Evolutionary conservation across 2,329 filamentous ascomycete genomes (phyloP).

Genomic region (Fusarium tanahbumbuense): DNA sequence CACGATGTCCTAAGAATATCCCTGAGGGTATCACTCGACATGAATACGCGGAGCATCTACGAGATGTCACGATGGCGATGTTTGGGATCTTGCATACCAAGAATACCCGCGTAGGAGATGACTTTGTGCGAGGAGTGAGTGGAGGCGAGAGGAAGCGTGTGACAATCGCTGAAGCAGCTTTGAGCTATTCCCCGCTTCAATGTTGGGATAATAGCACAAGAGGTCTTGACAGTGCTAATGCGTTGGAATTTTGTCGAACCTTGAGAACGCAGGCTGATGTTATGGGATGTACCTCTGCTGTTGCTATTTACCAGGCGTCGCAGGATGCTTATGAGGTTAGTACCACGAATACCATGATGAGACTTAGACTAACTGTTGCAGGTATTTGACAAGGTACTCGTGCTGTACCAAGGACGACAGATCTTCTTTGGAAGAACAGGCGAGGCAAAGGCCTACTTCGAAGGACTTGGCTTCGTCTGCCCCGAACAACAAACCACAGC

Average conservation of each 20-base stretch:
- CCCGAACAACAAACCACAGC: slow-evolving; percentile 70
- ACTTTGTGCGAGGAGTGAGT: slow-evolving; percentile 69
- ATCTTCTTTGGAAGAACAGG: slow-evolving; percentile 58
- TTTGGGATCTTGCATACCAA: slow-evolving; percentile 76
- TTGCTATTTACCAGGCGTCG: slow-evolving; percentile 74
- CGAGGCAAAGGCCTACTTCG: slow-evolving; percentile 46
- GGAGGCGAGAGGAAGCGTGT: slow-evolving; percentile 64
- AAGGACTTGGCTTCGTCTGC: slow-evolving; percentile 67
- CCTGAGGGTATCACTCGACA: slow-evolving; percentile 65
- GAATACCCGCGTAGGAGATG: slow-evolving; percentile 77
- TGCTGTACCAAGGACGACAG: slow-evolving; percentile 75
- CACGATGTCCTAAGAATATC: slow-evolving; percentile 70
- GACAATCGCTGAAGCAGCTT: slow-evolving; percentile 51
- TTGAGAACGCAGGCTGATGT: slow-evolving; percentile 70
- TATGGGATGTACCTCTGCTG: slow-evolving; percentile 66
- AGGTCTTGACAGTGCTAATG: slow-evolving; percentile 73
- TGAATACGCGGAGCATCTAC: slow-evolving; percentile 68
- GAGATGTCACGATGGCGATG: slow-evolving; percentile 77
- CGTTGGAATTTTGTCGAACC: slow-evolving; percentile 73
- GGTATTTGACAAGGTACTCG: slow-evolving; percentile 74
- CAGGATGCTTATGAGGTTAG: slow-evolving; percentile 47
- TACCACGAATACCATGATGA: background rate
- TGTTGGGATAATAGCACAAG: slow-evolving; percentile 78
- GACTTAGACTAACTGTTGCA: background rate
- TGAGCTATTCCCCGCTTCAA: slow-evolving; percentile 62